Evolutionary conservation across 192 early-diverging fungal species (phyloP), one percentile per base, ranked within the genome.

Genomic region (Chytriomyces sp.): DNA sequence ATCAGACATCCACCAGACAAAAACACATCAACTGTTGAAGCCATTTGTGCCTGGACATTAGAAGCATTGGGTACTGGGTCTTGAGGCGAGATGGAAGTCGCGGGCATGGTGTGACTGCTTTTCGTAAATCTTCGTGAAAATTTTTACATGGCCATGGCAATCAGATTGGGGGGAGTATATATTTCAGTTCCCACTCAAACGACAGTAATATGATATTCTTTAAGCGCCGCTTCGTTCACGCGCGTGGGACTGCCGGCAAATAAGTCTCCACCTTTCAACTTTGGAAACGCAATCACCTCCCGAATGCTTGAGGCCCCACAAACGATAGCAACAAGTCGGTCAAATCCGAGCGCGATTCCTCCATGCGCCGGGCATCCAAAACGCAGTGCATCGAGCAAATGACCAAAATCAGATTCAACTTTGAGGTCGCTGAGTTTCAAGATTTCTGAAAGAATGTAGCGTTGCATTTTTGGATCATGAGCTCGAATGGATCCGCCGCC

Each of bases 231-330:
- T 8, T 83, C 77, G 6, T 87, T 85, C 2, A 94, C 85, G 45
- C 53, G 48, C 3, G 91, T 88, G 6, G 95, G 95, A 61, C 92
- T 91, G 9, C 86, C 85, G 47, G 95, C 93, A 50, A 94, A 91
- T 62, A 95, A 80, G 80, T 97, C 95, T 18, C 89, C 89, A 28
- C 94, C 95, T 46, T 87, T 83, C 5, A 93, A 84, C 71, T 97
- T 97, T 8, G 96, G 96, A 77, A 97, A 97, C 7, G 96, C 96
- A 78, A 97, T 96, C 23, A 97, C 96, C 62, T 97, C 94, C 13
- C 94, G 84, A 62, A 97, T 91, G 24, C 93, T 94, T 0, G 83
- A 53, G 0, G 92, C 88, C 10, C 87, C 85, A 68, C 91, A 92
- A 60, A 95, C 74, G 50, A 95, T 89, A 1, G 92, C 84, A 77